A percentile compares a stretch with the other conserved stretches of the same genome.
Evolutionary conservation across 2,329 filamentous ascomycete species (phyloP).

Genomic region (Myrmaecium sp.): DNA sequence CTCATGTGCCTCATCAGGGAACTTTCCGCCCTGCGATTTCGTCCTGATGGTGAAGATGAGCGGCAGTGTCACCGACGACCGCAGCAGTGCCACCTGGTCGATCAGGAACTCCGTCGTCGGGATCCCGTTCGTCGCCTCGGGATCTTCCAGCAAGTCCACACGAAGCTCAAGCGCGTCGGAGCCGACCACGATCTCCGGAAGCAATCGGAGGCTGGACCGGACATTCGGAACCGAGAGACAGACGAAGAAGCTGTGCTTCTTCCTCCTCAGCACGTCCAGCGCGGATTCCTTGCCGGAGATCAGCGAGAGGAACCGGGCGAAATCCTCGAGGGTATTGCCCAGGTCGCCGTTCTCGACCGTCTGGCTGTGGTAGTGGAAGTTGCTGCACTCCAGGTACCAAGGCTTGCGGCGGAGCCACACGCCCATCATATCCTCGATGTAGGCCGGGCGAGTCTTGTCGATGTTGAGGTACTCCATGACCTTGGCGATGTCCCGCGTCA

Average conservation of each 20-base stretch:
- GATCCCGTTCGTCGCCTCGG: constrained; percentile 37
- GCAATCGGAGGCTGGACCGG: constrained; percentile 40
- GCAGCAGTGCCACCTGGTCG: constrained; percentile 64
- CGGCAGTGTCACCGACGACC: constrained; percentile 55
- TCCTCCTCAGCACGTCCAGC: constrained; percentile 43
- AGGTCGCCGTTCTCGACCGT: constrained; percentile 34
- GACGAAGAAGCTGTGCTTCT: constrained; percentile 73
- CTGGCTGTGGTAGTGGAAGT: constrained; percentile 81
- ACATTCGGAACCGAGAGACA: constrained; percentile 73
- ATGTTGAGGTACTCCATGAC: constrained; percentile 77
- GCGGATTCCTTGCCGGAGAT: constrained; percentile 44
- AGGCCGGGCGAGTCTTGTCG: constrained; percentile 83
- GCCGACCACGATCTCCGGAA: constrained; percentile 62
- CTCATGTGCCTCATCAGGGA: constrained; percentile 60
- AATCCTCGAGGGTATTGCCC: constrained; percentile 45
- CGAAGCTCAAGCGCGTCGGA: constrained; percentile 86
- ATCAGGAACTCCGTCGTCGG: constrained; percentile 60
- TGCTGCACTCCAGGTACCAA: constrained; percentile 88
- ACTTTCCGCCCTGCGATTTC: constrained; percentile 68
- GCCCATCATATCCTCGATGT: constrained; percentile 77
- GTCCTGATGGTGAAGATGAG: constrained; percentile 89
- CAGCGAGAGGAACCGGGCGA: constrained; percentile 52
- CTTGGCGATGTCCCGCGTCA: constrained; percentile 74
- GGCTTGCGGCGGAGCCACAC: constrained; percentile 81
- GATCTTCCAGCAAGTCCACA: constrained; percentile 75